A percentile compares a stretch with the other conserved stretches of the same genome.
Conservation (phyloP, 2,329 filamentous ascomycete species). For the Pseudopyrenochaeta lycopersici region DNA sequence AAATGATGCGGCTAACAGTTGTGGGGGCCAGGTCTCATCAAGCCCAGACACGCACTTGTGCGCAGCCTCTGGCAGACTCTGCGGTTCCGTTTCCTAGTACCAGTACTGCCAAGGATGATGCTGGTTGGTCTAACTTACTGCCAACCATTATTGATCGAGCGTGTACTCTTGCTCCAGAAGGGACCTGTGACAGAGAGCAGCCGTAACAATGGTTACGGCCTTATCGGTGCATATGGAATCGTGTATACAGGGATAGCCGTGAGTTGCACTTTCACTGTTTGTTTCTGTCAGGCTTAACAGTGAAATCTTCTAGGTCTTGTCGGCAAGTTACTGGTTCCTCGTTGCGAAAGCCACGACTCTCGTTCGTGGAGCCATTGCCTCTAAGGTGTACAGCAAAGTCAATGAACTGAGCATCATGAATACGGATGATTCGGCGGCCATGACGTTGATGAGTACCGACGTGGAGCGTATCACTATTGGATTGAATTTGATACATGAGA, state of each 20-base stretch:
- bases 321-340: too few relatives aligned
- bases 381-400: slow-evolving; percentile 21
- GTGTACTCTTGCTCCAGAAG: neutral
- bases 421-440: slow-evolving; percentile 16
- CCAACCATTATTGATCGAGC: neutral
- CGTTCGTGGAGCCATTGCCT: slow-evolving; percentile 17
- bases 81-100: too few relatives aligned
- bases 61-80: neutral
- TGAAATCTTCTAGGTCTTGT: too few relatives aligned
- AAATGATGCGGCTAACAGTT: too few relatives aligned
- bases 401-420: slow-evolving; percentile 13
- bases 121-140: neutral
- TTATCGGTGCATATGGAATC: slow-evolving; percentile 19
- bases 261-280: slow-evolving; percentile 17
- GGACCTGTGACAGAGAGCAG: neutral
- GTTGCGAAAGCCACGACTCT: slow-evolving; percentile 17
- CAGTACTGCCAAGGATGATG: neutral
- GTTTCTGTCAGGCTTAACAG: too few relatives aligned
- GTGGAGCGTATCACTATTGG: slow-evolving; percentile 20
- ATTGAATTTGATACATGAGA: slow-evolving; percentile 14
- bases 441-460: slow-evolving; percentile 25
- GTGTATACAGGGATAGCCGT: slow-evolving; percentile 17
- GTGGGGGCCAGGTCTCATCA: too few relatives aligned
- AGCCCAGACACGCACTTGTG: neutral
- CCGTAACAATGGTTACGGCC: slow-evolving; percentile 10